phyloP scores from a whole-genome alignment of 345 rosid genomes.

The Euphorbia peplus region DNA sequence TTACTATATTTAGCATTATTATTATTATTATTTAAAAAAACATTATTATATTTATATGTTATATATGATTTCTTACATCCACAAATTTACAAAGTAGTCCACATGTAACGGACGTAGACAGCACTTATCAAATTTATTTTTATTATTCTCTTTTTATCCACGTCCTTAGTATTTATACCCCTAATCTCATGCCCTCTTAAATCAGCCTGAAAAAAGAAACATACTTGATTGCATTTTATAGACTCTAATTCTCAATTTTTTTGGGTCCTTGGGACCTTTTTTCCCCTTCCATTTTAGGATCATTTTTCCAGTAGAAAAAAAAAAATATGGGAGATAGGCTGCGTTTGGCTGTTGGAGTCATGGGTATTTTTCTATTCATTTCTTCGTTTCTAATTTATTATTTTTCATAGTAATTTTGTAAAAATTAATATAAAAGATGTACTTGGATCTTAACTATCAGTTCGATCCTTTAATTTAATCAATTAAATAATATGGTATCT shows the following conservation, averaged over 20 bases:
- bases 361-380: slow-evolving; percentile 42
- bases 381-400: too few relatives aligned
- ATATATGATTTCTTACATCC: slow-evolving; percentile 19
- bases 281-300: slow-evolving; percentile 11
- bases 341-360: slow-evolving; percentile 61
- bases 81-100: slow-evolving; percentile 25
- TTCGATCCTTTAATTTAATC: too few relatives aligned
- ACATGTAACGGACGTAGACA: slow-evolving; percentile 24
- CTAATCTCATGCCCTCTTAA: background rate
- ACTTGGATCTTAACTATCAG: too few relatives aligned
- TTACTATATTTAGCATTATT: slow-evolving; percentile 8
- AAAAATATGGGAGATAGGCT: slow-evolving; percentile 50
- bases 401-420: too few relatives aligned
- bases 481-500: too few relatives aligned
- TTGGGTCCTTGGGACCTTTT: slow-evolving; percentile 7
- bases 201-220: too few relatives aligned
- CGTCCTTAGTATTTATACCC: slow-evolving; percentile 33
- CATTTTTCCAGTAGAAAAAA: slow-evolving; percentile 16
- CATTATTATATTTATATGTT: background rate
- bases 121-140: slow-evolving; percentile 15
- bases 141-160: slow-evolving; percentile 21
- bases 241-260: background rate
- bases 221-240: too few relatives aligned
- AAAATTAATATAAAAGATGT: too few relatives aligned
- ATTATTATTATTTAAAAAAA: background rate